Percentiles rank a stretch among this genome's conserved stretches.
These are phyloP conservation scores for Akanthomyces dipterigenus DNA, from an alignment of 2,329 filamentous ascomycete species.

Conservation along the genomic window DNA sequence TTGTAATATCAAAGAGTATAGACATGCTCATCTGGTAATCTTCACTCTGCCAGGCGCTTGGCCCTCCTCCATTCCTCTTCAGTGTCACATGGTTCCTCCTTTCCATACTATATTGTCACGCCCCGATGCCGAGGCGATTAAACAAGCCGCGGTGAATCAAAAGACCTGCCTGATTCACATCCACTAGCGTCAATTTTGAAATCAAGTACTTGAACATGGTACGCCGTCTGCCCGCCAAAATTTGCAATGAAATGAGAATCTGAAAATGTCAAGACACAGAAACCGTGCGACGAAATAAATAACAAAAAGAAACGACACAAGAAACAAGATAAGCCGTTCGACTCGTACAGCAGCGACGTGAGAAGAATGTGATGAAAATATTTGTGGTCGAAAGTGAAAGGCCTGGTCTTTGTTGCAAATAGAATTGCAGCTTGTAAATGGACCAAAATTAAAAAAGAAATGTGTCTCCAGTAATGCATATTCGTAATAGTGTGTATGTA, in stretches of 20 bases:
- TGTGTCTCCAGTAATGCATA: neutral
- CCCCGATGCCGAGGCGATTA: slow-evolving; percentile 13
- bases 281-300: neutral
- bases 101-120: neutral
- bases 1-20: slow-evolving; percentile 10
- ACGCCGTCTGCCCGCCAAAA: slow-evolving; percentile 15
- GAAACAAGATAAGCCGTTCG: neutral
- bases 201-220: slow-evolving; percentile 9
- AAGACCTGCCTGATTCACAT: slow-evolving; percentile 26
- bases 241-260: slow-evolving; percentile 2
- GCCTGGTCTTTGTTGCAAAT: neutral
- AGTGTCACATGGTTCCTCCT: neutral
- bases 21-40: slow-evolving; percentile 7
- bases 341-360: neutral
- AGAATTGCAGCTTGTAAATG: neutral
- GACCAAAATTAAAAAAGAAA: slow-evolving; percentile 6
- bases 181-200: slow-evolving; percentile 14
- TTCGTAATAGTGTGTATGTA: slow-evolving; percentile 4
- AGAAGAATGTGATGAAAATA: neutral
- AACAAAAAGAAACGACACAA: slow-evolving; percentile 5
- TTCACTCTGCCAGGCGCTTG: slow-evolving; percentile 10
- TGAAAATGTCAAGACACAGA: slow-evolving; percentile 6
- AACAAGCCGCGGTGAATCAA: slow-evolving; percentile 21
- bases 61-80: neutral
- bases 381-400: neutral